Evolutionary conservation across 2,329 filamentous ascomycete species (phyloP).

Genomic region (Bipolaris zeicola): DNA sequence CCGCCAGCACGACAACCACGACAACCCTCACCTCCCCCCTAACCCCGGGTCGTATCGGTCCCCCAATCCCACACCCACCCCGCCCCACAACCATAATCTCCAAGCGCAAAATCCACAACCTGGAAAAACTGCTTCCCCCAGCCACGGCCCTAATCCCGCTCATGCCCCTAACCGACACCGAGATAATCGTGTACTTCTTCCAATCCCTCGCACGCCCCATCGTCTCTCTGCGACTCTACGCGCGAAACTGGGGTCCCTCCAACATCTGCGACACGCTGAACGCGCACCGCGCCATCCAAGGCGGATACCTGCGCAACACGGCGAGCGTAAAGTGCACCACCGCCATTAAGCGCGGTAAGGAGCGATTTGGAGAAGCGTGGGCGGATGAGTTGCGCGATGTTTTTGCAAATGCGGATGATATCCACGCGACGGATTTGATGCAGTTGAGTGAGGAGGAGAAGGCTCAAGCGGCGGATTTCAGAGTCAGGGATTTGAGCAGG

Average conservation of each 20-base stretch:
- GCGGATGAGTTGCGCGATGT: background rate
- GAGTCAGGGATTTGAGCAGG: conserved; percentile 19
- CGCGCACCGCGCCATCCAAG: conserved; percentile 27
- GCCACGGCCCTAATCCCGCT: conserved; percentile 20
- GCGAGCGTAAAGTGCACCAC: conserved; percentile 37
- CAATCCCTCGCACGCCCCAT: conserved; percentile 30
- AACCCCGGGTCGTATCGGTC: conserved; percentile 24
- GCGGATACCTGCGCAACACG: conserved; percentile 39
- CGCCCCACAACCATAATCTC: conserved; percentile 12
- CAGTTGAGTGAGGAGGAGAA: conserved; percentile 7
- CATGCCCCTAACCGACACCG: conserved; percentile 36
- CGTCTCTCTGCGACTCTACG: conserved; percentile 35
- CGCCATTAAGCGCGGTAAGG: conserved; percentile 26
- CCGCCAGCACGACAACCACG: background rate
- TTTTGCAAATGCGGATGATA: conserved; percentile 19
- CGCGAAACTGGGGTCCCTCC: conserved; percentile 30
- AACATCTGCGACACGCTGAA: conserved; percentile 32
- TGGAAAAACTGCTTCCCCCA: conserved; percentile 24
- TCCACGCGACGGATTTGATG: conserved; percentile 31
- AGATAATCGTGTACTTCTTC: conserved; percentile 43
- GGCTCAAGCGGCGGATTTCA: conserved; percentile 17
- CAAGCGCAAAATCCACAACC: conserved; percentile 31
- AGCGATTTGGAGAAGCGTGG: conserved; percentile 25
- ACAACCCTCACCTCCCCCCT: background rate
- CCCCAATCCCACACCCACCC: conserved; percentile 1